phyloP scores from a whole-genome alignment of 2,329 filamentous ascomycete species.

The Clonostachys chloroleuca region DNA sequence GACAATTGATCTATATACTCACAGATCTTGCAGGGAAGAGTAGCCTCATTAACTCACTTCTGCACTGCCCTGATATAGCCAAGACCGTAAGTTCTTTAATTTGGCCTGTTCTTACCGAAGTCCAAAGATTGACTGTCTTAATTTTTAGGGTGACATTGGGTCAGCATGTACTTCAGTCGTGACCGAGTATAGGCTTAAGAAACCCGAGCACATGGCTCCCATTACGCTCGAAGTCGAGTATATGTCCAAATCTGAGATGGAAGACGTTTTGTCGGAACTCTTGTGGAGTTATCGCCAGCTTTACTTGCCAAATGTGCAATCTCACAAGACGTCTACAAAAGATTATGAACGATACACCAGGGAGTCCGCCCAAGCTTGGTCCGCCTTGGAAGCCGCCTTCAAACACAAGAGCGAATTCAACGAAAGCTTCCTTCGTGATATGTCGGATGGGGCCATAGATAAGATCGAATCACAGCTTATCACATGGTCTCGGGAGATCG shows the following conservation, averaged over 20 bases:
- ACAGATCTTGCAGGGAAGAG: slow-evolving; percentile 13
- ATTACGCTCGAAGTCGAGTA: slow-evolving; percentile 25
- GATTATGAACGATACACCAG: slow-evolving; percentile 16
- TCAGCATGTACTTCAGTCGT: slow-evolving; percentile 25
- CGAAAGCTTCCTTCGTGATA: slow-evolving; percentile 11
- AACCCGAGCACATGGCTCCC: slow-evolving; percentile 10
- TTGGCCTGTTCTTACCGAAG: not conserved
- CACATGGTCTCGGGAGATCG: slow-evolving; percentile 17
- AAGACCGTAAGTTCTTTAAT: slow-evolving; percentile 8
- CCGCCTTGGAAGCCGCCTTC: slow-evolving; percentile 25
- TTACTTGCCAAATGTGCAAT: slow-evolving; percentile 14
- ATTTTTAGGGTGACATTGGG: slow-evolving; percentile 17
- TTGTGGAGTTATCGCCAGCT: slow-evolving; percentile 22
- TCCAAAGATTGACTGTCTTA: not conserved
- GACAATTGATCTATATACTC: not conserved
- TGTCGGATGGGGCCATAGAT: slow-evolving; percentile 15
- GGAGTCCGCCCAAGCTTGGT: slow-evolving; percentile 34
- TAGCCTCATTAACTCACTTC: slow-evolving; percentile 26
- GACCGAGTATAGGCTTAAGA: slow-evolving; percentile 24
- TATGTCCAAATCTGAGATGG: slow-evolving; percentile 12
- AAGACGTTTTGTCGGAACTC: slow-evolving; percentile 20
- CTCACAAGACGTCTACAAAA: slow-evolving; percentile 8
- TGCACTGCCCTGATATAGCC: slow-evolving; percentile 19
- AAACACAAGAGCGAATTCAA: slow-evolving; percentile 16
- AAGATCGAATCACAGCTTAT: slow-evolving; percentile 14